Evolutionary conservation across 768 basidiomycete species (phyloP).

Genomic region (Rhodotorula sphaerocarpa): DNA sequence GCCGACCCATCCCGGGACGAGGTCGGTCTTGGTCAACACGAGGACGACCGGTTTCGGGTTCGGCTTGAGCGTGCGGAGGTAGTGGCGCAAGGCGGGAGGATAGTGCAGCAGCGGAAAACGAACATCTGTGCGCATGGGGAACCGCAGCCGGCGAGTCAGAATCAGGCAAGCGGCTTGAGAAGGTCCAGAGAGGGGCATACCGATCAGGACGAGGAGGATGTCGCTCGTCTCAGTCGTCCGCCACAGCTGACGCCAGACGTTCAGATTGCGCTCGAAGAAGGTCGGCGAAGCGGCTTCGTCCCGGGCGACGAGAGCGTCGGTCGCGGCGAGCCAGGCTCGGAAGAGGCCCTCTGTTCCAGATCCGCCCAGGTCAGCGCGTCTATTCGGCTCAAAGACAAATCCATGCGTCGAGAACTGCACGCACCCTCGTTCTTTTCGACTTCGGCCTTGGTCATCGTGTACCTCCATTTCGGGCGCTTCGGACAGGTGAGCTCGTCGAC

Average conservation of each 20-base stretch:
- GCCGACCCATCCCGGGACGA: conserved; percentile 60
- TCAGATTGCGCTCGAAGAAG: conserved; percentile 73
- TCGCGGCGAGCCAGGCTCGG: conserved; percentile 64
- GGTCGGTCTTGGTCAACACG: conserved; percentile 80
- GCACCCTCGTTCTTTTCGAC: conserved; percentile 70
- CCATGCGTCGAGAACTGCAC: not conserved
- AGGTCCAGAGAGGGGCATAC: conserved; percentile 37
- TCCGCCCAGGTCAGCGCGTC: not conserved
- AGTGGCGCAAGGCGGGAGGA: conserved; percentile 64
- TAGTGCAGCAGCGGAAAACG: conserved; percentile 81
- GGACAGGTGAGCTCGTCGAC: conserved; percentile 50
- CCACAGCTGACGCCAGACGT: conserved; percentile 97
- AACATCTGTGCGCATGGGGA: conserved; percentile 8
- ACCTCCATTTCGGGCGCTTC: conserved; percentile 74
- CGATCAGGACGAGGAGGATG: conserved; percentile 77
- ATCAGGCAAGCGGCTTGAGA: not conserved
- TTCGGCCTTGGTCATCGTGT: conserved; percentile 42
- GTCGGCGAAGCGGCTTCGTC: conserved; percentile 46
- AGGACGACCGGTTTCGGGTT: conserved; percentile 52
- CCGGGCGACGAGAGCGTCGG: conserved; percentile 52
- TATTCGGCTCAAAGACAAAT: too few species aligned
- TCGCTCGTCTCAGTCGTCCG: conserved; percentile 84
- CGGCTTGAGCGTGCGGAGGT: conserved; percentile 48
- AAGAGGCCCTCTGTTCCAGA: conserved; percentile 56
- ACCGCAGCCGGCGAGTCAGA: conserved; percentile 39